Percentiles rank a stretch among this genome's conserved stretches.
Evolutionary conservation across 371 early-diverging fungal genomes (phyloP).

Genomic region (Rhizopus delemar): DNA sequence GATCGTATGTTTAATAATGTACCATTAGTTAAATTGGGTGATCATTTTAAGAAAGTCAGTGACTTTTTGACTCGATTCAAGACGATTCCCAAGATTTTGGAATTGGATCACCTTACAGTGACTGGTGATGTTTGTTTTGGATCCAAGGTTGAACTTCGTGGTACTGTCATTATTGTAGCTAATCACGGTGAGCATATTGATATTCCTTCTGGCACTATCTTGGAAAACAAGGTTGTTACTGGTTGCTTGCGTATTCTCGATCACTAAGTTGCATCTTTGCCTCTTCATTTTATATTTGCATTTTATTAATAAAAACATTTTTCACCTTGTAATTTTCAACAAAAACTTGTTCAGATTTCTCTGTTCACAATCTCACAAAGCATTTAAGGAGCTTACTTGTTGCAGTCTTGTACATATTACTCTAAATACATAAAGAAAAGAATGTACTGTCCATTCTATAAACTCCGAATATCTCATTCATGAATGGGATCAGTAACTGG

Average conservation of each 20-base stretch:
- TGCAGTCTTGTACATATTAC: too few species aligned
- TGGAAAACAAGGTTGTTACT: conserved; percentile 98
- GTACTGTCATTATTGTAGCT: conserved; percentile 99
- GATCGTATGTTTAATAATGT: conserved; percentile 91
- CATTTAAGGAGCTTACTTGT: too few species aligned
- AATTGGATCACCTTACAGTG: conserved; percentile 97
- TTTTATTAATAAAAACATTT: too few species aligned
- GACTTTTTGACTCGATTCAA: conserved; percentile 79
- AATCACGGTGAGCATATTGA: conserved; percentile 95
- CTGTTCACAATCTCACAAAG: too few species aligned
- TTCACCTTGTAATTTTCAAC: too few species aligned
- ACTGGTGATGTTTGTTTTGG: conserved; percentile 99
- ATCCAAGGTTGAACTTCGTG: conserved; percentile 88
- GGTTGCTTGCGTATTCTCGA: conserved; percentile 94
- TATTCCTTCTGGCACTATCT: conserved; percentile 97
- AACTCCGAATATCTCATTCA: too few species aligned
- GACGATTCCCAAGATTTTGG: conserved; percentile 94
- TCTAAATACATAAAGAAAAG: too few species aligned
- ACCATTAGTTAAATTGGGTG: conserved; percentile 96
- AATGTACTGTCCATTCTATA: too few species aligned
- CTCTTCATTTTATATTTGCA: too few species aligned
- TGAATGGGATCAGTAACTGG: too few species aligned
- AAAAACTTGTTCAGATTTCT: too few species aligned
- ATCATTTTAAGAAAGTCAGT: conserved; percentile 96
- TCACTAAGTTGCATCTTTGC: conserved; percentile 46